A percentile compares a stretch with the other conserved stretches of the same genome.
phyloP scores from a whole-genome alignment of 2,329 filamentous ascomycete species.

The Pezicula radicicola region DNA sequence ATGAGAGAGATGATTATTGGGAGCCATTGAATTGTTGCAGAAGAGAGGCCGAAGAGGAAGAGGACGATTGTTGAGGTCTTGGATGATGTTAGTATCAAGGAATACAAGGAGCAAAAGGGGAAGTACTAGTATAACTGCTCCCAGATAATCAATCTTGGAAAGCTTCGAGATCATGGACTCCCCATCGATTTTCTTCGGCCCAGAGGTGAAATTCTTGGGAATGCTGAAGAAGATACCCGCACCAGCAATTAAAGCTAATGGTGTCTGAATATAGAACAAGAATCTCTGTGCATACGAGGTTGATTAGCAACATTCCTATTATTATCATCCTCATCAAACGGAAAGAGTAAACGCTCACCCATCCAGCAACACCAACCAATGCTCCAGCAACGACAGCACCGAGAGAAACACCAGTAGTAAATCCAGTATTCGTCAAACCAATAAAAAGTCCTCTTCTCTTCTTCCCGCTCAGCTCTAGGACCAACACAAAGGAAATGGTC shows the following conservation, averaged over 20 bases:
- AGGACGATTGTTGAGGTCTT: constrained; percentile 64
- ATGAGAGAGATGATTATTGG: constrained; percentile 58
- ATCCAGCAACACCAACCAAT: constrained; percentile 61
- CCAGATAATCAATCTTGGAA: constrained; percentile 69
- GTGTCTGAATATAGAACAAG: constrained; percentile 71
- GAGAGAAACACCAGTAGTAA: constrained; percentile 68
- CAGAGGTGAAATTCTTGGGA: constrained; percentile 41
- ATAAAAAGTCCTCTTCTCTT: constrained; percentile 70
- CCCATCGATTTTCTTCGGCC: constrained; percentile 31
- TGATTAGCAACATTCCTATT: constrained; percentile 5
- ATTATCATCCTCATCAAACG: too few species aligned
- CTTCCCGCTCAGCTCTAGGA: constrained; percentile 69
- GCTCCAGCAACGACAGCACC: constrained; percentile 70
- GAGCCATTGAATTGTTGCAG: constrained; percentile 55
- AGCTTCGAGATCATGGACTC: constrained; percentile 51
- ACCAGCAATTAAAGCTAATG: constrained; percentile 59
- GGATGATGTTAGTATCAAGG: constrained; percentile 13
- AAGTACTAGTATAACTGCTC: constrained; percentile 60
- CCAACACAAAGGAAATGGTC: constrained; percentile 70
- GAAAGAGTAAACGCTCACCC: constrained; percentile 49
- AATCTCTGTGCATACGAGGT: constrained; percentile 50
- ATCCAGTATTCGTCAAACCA: constrained; percentile 69
- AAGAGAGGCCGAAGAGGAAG: constrained; percentile 68
- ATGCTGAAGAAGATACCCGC: constrained; percentile 63
- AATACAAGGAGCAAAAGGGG: neutral